These are phyloP conservation scores for Chondrostereum purpureum DNA, from an alignment of 1,284 basidiomycete genomes.

Conservation along the genomic window DNA sequence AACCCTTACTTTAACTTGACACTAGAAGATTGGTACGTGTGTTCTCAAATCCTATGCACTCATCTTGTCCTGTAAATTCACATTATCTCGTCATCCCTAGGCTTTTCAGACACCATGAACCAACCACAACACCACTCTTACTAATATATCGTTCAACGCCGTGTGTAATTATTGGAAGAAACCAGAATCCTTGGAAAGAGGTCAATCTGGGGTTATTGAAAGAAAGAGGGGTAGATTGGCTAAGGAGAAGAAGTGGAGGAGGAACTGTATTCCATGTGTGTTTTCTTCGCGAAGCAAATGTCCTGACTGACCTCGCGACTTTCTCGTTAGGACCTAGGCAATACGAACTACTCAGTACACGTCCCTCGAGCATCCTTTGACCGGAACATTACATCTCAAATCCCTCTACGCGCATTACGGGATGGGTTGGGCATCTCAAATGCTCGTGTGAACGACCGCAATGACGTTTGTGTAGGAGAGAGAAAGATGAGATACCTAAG, in stretches of 20 bases:
- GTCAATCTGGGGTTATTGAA: slow-evolving; percentile 63
- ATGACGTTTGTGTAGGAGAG: slow-evolving; percentile 80
- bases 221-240: slow-evolving; percentile 57
- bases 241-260: slow-evolving; percentile 90
- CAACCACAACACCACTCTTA: slow-evolving; percentile 59
- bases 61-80: neutral
- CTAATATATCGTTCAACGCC: slow-evolving; percentile 87
- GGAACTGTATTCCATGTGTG: slow-evolving; percentile 95
- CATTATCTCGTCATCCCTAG: slow-evolving; percentile 32
- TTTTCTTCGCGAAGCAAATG: slow-evolving; percentile 1
- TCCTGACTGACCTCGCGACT: slow-evolving; percentile 4
- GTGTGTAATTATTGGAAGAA: slow-evolving; percentile 92
- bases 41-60: slow-evolving; percentile 5
- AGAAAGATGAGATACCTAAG: slow-evolving; percentile 71
- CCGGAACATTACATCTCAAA: slow-evolving; percentile 70
- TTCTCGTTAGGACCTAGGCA: slow-evolving; percentile 83
- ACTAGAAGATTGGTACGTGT: slow-evolving; percentile 85
- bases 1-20: slow-evolving; percentile 93
- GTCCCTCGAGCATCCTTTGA: slow-evolving; percentile 80
- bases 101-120: slow-evolving; percentile 76
- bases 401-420: slow-evolving; percentile 78
- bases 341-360: slow-evolving; percentile 96
- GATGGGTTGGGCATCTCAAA: slow-evolving; percentile 53
- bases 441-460: slow-evolving; percentile 82
- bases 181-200: slow-evolving; percentile 99